A percentile compares a stretch with the other conserved stretches of the same genome.
Conservation (phyloP, 345 rosid species). For the Cochlearia excelsa region DNA sequence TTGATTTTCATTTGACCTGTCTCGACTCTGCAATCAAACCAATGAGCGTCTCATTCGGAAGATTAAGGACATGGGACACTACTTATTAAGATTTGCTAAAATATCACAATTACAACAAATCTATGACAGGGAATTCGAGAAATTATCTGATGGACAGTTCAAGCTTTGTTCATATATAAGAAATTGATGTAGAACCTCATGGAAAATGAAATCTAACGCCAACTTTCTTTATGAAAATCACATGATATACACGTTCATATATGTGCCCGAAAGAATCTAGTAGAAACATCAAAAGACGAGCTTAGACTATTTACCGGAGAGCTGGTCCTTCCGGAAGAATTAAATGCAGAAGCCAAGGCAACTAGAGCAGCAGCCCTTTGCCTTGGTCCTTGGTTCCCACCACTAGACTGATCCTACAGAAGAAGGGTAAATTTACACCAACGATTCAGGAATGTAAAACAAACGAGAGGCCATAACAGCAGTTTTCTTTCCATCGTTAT, state of each 20-base stretch:
- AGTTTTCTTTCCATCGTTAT: not conserved
- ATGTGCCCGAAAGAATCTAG: conserved; percentile 8
- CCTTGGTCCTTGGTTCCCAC: conserved; percentile 78
- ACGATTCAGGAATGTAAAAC: not conserved
- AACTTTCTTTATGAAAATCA: not conserved
- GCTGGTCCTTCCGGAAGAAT: conserved; percentile 56
- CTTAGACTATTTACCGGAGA: conserved; percentile 44
- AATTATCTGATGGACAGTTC: not conserved
- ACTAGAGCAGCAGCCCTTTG: conserved; percentile 98
- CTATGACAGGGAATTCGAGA: not conserved
- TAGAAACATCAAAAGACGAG: not conserved
- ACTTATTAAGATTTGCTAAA: conserved; percentile 3
- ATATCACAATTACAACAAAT: not conserved
- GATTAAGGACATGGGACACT: conserved; percentile 11
- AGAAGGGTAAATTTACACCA: not conserved
- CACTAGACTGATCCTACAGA: conserved; percentile 40
- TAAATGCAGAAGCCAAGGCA: conserved; percentile 86
- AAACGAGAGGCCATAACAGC: conserved; percentile 7
- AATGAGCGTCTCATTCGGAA: conserved; percentile 16
- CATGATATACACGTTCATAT: conserved; percentile 9
- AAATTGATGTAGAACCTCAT: not conserved
- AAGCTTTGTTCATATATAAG: not conserved
- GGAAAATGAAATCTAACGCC: not conserved
- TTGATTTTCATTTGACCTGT: conserved; percentile 60
- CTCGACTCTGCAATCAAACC: conserved; percentile 42